phyloP scores from a whole-genome alignment of 495 filamentous ascomycete genomes.

The Aspergillus leporis region DNA sequence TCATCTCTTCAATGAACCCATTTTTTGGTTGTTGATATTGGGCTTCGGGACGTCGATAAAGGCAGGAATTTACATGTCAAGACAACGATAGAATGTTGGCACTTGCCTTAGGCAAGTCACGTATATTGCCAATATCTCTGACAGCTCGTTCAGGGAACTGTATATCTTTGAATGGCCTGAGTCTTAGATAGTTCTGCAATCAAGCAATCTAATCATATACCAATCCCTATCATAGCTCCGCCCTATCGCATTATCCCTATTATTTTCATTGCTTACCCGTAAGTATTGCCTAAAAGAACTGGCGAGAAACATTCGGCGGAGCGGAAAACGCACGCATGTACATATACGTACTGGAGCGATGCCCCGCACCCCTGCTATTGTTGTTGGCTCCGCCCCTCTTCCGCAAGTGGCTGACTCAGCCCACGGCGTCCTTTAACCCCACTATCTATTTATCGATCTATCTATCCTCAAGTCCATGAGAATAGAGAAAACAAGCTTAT shows the following conservation, averaged over 20 bases:
- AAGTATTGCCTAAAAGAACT: too few relatives aligned
- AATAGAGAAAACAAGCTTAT: neutral
- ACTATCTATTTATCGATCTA: slow-evolving; percentile 2
- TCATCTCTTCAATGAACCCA: slow-evolving; percentile 10
- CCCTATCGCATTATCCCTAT: too few relatives aligned
- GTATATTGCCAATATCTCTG: neutral
- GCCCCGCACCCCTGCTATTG: neutral
- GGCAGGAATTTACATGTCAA: slow-evolving; percentile 4
- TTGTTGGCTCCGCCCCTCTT: neutral
- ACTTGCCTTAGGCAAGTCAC: neutral
- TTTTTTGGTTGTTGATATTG: slow-evolving; percentile 18
- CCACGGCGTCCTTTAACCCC: slow-evolving; percentile 3
- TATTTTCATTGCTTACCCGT: too few relatives aligned
- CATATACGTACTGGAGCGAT: neutral
- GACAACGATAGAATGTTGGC: slow-evolving; percentile 2
- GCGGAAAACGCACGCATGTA: too few relatives aligned
- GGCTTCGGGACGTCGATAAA: slow-evolving; percentile 8
- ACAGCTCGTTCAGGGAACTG: neutral
- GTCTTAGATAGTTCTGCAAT: too few relatives aligned
- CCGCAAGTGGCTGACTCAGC: neutral
- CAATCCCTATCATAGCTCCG: too few relatives aligned
- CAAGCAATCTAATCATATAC: too few relatives aligned
- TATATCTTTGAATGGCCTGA: too few relatives aligned
- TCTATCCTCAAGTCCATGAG: neutral
- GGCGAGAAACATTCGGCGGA: too few relatives aligned